Conservation (phyloP, 495 filamentous ascomycete species). For the Poronia punctata region DNA sequence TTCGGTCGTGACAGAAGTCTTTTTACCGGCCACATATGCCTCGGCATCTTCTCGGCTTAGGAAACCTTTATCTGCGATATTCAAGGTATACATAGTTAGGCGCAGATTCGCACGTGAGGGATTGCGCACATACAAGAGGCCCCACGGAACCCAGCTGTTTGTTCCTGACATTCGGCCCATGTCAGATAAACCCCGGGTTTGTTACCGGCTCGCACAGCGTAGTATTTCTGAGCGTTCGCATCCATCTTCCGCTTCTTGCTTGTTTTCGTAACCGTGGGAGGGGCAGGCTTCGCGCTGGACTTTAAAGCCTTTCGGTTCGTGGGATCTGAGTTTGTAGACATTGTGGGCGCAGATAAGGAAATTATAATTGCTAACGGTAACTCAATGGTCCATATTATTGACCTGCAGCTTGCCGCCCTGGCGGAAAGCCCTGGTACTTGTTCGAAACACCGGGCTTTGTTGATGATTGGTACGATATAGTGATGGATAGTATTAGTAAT, state of each 20-base stretch:
- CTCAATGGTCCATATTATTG: constrained; percentile 24
- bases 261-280: constrained; percentile 6
- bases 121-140: constrained; percentile 59
- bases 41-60: constrained; percentile 67
- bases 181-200: constrained; percentile 80
- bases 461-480: constrained; percentile 2
- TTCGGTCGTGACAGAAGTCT: constrained; percentile 23
- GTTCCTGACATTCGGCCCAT: constrained; percentile 74
- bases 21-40: constrained; percentile 62
- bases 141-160: constrained; percentile 79
- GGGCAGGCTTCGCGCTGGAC: not conserved
- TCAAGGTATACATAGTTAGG: constrained; percentile 8
- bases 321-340: constrained; percentile 15
- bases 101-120: not conserved
- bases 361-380: constrained; percentile 1
- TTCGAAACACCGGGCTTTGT: constrained; percentile 22
- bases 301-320: constrained; percentile 13
- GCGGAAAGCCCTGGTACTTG: constrained; percentile 17
- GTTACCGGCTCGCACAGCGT: constrained; percentile 73
- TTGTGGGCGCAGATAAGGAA: constrained; percentile 10
- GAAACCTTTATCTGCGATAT: constrained; percentile 71
- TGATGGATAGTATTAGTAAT: constrained; percentile 10
- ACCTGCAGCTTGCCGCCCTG: constrained; percentile 5
- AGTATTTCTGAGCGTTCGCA: constrained; percentile 60
- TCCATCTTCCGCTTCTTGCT: constrained; percentile 38